Conservation (phyloP, 1,284 basidiomycete genomes). For the Rhodotorula sp. region DNA sequence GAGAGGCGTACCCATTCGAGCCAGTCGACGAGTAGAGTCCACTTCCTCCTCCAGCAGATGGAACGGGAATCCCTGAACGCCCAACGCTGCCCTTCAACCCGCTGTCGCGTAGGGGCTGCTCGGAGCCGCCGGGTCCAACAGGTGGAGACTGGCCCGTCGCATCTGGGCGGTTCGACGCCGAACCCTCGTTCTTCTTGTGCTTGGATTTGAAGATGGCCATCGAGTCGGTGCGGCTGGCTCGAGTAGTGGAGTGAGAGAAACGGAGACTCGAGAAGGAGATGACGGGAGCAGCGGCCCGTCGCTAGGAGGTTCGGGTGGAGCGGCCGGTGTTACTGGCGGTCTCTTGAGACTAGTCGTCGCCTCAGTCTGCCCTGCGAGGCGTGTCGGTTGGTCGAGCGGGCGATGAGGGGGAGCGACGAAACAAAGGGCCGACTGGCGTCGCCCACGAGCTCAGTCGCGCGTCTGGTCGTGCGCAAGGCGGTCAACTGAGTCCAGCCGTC, state of each 20-base stretch:
- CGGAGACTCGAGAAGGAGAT: not conserved
- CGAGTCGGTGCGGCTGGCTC: not conserved
- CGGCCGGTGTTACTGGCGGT: not conserved
- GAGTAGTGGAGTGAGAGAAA: not conserved
- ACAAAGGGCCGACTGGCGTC: not conserved
- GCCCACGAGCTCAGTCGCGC: too few species aligned
- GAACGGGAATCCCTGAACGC: constrained; percentile 1
- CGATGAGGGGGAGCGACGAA: not conserved
- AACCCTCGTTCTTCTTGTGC: constrained; percentile 22
- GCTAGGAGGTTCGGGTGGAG: not conserved
- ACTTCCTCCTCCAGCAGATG: not conserved
- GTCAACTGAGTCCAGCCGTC: too few species aligned
- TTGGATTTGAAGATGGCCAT: constrained; percentile 39
- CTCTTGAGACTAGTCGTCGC: not conserved
- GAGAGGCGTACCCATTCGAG: not conserved
- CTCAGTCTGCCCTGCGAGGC: not conserved
- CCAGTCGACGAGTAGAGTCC: constrained; percentile 3
- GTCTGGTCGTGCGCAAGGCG: too few species aligned
- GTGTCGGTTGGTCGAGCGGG: not conserved
- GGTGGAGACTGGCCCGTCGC: not conserved
- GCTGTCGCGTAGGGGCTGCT: not conserved
- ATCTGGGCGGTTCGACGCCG: constrained; percentile 13
- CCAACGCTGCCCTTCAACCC: constrained; percentile 20
- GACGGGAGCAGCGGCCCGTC: not conserved
- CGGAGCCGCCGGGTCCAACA: too few species aligned